These are phyloP conservation scores for Euclidium syriacum DNA, from an alignment of 345 rosid species.

Conservation along the genomic window DNA sequence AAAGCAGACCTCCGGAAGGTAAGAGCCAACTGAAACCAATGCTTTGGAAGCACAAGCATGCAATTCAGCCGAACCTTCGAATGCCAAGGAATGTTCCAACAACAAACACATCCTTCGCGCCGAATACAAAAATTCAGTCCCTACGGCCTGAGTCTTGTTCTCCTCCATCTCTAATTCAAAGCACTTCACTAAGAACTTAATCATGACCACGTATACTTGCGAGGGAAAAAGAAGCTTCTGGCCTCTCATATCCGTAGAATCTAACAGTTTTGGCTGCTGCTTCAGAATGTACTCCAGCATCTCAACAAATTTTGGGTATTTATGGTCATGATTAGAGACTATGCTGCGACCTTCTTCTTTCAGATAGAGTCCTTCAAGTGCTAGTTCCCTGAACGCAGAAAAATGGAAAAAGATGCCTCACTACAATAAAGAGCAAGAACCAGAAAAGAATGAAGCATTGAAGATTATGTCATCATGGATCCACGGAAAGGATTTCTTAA, in stretches of 20 bases:
- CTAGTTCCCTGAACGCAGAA: constrained; percentile 63
- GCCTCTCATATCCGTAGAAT: constrained; percentile 59
- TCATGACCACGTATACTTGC: constrained; percentile 65
- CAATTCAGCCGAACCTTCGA: constrained; percentile 77
- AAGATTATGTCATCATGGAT: background rate
- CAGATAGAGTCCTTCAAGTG: constrained; percentile 80
- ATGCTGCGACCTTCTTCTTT: constrained; percentile 43
- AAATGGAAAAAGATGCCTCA: background rate
- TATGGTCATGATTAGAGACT: constrained; percentile 41
- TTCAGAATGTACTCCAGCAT: constrained; percentile 70
- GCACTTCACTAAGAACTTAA: constrained; percentile 73
- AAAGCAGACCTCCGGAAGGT: constrained; percentile 68
- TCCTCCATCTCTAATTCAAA: constrained; percentile 70
- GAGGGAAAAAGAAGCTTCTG: constrained; percentile 82
- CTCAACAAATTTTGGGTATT: constrained; percentile 63
- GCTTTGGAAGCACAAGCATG: constrained; percentile 83
- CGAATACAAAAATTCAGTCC: constrained; percentile 57
- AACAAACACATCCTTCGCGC: constrained; percentile 64
- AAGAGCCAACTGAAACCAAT: constrained; percentile 67
- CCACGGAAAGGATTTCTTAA: background rate
- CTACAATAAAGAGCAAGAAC: constrained; percentile 1
- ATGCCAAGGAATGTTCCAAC: constrained; percentile 82
- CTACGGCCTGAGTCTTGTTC: constrained; percentile 43
- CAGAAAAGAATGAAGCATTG: constrained; percentile 6
- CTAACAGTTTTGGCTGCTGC: constrained; percentile 70